A percentile compares a stretch with the other conserved stretches of the same genome.
Evolutionary conservation across 805 yeast genomes (phyloP).

Genomic region (Yarrowia hollandica): DNA sequence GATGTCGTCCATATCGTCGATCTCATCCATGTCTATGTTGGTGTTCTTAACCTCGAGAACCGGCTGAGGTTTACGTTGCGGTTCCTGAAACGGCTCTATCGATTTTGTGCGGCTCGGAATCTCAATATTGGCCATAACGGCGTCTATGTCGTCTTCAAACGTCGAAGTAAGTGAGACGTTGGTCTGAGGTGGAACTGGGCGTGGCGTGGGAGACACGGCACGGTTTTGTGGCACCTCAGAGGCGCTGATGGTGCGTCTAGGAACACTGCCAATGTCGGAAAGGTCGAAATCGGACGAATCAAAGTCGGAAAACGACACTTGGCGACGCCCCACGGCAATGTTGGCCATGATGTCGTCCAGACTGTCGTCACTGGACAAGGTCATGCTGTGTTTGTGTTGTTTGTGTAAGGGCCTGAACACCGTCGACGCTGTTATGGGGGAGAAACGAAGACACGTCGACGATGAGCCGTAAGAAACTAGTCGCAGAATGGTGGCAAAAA

Average conservation of each 20-base stretch:
- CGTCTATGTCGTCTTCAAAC: conserved; percentile 15
- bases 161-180: neutral
- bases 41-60: neutral
- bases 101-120: neutral
- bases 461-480: conserved; percentile 3
- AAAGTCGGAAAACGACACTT: neutral
- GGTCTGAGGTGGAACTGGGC: too few relatives aligned
- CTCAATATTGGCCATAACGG: conserved; percentile 1
- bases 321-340: neutral
- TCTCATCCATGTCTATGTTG: neutral
- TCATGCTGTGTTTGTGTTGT: conserved; percentile 1
- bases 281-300: neutral
- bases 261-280: neutral
- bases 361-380: conserved; percentile 5
- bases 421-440: conserved; percentile 6
- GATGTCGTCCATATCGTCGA: neutral
- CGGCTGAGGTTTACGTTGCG: neutral
- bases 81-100: neutral
- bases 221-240: neutral
- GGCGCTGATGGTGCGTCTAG: neutral
- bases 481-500: conserved; percentile 10
- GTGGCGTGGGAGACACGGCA: neutral
- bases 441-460: conserved; percentile 22
- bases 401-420: neutral
- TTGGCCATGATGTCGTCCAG: conserved; percentile 18